Evolutionary conservation across 805 yeast genomes (phyloP).

Genomic region (Hanseniaspora osmophila): DNA sequence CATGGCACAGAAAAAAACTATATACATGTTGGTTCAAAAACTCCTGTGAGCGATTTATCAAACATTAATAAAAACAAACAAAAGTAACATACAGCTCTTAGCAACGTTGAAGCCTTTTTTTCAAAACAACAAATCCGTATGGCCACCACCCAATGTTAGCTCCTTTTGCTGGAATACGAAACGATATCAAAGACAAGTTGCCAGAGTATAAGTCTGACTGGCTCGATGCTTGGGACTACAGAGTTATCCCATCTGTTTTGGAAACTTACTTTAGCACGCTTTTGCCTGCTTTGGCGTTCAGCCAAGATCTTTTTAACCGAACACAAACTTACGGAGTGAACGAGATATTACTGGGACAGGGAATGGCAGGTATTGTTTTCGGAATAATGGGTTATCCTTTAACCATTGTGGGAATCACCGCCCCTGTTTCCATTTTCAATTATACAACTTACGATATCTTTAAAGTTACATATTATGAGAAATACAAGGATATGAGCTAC

Average conservation of each 20-base stretch:
- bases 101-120: neutral
- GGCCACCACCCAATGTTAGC: slow-evolving; percentile 4
- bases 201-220: slow-evolving; percentile 70
- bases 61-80: too few relatives aligned
- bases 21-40: neutral
- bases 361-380: slow-evolving; percentile 79
- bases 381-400: slow-evolving; percentile 87
- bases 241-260: slow-evolving; percentile 75
- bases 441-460: slow-evolving; percentile 49
- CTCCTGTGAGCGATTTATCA: neutral
- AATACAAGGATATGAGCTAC: slow-evolving; percentile 24
- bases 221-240: slow-evolving; percentile 68
- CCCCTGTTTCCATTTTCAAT: slow-evolving; percentile 85
- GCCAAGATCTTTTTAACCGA: slow-evolving; percentile 92
- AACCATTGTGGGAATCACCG: slow-evolving; percentile 93
- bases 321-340: slow-evolving; percentile 87
- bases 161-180: slow-evolving; percentile 22
- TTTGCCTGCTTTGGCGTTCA: slow-evolving; percentile 88
- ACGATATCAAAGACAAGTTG: slow-evolving; percentile 24
- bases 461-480: neutral
- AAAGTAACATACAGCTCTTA: neutral
- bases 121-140: neutral
- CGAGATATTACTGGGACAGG: slow-evolving; percentile 72
- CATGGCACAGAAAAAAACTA: neutral
- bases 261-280: slow-evolving; percentile 82